A percentile compares a stretch with the other conserved stretches of the same genome.
These are phyloP conservation scores for Xylaria nigripes DNA, from an alignment of 495 filamentous ascomycete species.

Conservation along the genomic window DNA sequence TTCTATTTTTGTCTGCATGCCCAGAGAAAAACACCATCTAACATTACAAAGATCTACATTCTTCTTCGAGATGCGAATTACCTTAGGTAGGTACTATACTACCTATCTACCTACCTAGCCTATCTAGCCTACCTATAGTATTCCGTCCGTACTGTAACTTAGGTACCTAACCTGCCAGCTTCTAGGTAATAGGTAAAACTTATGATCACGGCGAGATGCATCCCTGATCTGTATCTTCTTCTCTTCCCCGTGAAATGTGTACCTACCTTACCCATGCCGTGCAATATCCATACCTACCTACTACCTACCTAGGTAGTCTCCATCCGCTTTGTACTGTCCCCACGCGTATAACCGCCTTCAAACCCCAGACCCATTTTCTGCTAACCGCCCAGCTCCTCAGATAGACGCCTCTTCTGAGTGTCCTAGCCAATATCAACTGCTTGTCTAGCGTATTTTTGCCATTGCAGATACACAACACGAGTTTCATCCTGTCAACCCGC, in stretches of 20 bases:
- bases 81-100: no score
- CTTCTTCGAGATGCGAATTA: no score
- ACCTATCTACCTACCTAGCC: no score
- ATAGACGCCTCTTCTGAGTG: slow-evolving; percentile 41
- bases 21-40: background rate
- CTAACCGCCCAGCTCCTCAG: slow-evolving; percentile 43
- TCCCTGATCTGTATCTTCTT: no score
- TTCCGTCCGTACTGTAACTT: no score
- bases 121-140: no score
- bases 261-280: background rate
- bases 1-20: slow-evolving; percentile 25
- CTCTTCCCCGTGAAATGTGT: no score
- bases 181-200: no score
- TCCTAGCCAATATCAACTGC: slow-evolving; percentile 41
- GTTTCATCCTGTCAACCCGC: slow-evolving; percentile 39
- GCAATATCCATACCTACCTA: background rate
- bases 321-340: background rate
- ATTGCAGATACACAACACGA: slow-evolving; percentile 40
- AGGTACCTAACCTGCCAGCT: no score
- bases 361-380: slow-evolving; percentile 25
- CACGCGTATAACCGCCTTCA: slow-evolving; percentile 35
- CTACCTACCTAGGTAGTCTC: background rate
- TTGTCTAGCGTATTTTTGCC: slow-evolving; percentile 29
- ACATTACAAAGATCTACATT: background rate
- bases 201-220: no score